phyloP scores from a whole-genome alignment of 495 filamentous ascomycete species.

The Penicillium cosmopolitanum region DNA sequence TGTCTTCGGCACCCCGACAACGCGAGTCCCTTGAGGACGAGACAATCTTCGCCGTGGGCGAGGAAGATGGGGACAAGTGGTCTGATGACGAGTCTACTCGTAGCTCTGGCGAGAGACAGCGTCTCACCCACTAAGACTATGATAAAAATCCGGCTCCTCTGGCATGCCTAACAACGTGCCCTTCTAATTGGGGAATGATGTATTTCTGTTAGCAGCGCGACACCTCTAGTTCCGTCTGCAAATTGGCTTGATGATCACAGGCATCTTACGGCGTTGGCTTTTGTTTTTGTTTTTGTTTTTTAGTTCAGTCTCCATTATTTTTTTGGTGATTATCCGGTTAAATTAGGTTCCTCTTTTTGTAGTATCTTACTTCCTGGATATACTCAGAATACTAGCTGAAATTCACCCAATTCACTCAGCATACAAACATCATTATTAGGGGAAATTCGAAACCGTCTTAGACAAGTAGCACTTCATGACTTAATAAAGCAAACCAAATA shows the following conservation, averaged over 20 bases:
- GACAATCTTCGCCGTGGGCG: conserved; percentile 92
- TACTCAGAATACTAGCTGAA: not conserved
- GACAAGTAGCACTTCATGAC: too few relatives aligned
- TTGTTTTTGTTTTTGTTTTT: not conserved
- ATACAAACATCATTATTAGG: too few relatives aligned
- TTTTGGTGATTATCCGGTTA: conserved; percentile 16
- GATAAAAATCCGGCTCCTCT: not conserved
- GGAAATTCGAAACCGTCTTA: too few relatives aligned
- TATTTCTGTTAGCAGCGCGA: not conserved
- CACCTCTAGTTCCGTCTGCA: not conserved
- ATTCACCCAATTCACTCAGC: not conserved
- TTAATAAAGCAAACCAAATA: not conserved
- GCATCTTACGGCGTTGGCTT: conserved; percentile 38
- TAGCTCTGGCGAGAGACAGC: conserved; percentile 60
- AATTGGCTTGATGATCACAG: conserved; percentile 18
- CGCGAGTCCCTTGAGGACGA: conserved; percentile 85
- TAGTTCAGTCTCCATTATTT: not conserved
- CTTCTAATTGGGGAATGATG: conserved; percentile 6
- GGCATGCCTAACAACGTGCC: not conserved
- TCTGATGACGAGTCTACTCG: conserved; percentile 62
- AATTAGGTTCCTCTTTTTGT: conserved; percentile 19
- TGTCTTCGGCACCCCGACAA: conserved; percentile 44
- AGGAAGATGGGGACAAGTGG: conserved; percentile 74
- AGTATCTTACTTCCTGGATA: conserved; percentile 2
- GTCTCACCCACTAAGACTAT: conserved; percentile 55